Evolutionary conservation across 805 yeast species (phyloP).

Genomic region (Saturnispora halmiae): DNA sequence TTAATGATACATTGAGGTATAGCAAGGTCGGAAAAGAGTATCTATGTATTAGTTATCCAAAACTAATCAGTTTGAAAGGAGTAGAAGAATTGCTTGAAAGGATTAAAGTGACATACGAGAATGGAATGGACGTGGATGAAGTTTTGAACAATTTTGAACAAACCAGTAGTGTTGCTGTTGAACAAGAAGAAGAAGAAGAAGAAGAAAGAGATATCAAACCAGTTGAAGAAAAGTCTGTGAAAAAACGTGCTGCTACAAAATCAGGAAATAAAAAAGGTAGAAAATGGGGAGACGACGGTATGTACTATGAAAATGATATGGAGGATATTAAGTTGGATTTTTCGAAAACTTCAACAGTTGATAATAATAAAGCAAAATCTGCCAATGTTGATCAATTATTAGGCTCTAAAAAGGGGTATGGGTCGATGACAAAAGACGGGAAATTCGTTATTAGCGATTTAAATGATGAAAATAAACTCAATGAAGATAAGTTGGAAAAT

Average conservation of each 20-base stretch:
- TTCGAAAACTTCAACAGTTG: conserved; percentile 29
- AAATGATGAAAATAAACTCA: conserved; percentile 38
- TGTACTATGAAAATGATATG: conserved; percentile 35
- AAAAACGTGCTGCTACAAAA: too few relatives aligned
- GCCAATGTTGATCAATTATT: conserved; percentile 26
- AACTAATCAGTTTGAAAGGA: conserved; percentile 25
- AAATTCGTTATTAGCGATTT: conserved; percentile 60
- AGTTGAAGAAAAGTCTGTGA: neutral
- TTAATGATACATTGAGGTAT: neutral
- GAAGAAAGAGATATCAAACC: conserved; percentile 21
- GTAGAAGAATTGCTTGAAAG: conserved; percentile 25
- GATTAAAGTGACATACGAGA: conserved; percentile 20
- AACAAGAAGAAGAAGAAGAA: conserved; percentile 14
- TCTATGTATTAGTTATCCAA: conserved; percentile 31
- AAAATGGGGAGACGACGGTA: conserved; percentile 62
- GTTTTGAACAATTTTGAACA: conserved; percentile 1
- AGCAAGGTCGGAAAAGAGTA: neutral
- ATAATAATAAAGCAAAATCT: conserved; percentile 13
- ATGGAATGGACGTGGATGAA: conserved; percentile 3
- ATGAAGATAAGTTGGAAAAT: conserved; percentile 8
- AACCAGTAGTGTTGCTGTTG: conserved; percentile 18
- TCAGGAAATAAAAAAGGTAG: conserved; percentile 36
- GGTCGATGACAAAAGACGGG: conserved; percentile 39
- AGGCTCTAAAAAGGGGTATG: conserved; percentile 36
- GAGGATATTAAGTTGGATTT: conserved; percentile 40